Evolutionary conservation across 331 rosid species (phyloP).

Genomic region (Erythrophleum ivorense): DNA sequence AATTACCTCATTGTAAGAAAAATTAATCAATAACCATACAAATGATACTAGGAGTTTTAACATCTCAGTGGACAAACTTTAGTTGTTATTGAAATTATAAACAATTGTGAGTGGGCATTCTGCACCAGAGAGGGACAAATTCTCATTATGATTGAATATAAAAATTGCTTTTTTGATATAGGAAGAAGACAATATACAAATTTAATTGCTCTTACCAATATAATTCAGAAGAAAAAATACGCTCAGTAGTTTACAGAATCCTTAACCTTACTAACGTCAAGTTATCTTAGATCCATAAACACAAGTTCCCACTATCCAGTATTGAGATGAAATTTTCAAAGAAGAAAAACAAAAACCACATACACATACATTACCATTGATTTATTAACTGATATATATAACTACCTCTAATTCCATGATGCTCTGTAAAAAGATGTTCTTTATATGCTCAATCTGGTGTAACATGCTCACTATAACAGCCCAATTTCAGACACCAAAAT

Average conservation of each 20-base stretch:
- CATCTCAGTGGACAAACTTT: conserved; percentile 9
- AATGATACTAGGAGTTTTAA: conserved; percentile 21
- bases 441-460: not conserved
- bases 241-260: not conserved
- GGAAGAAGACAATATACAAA: conserved; percentile 6
- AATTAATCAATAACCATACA: conserved; percentile 22
- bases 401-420: conserved; percentile 1
- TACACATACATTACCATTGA: not conserved
- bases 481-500: conserved; percentile 26
- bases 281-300: not conserved
- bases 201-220: not conserved
- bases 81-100: conserved; percentile 8
- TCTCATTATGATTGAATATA: not conserved
- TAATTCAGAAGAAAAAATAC: not conserved
- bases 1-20: conserved; percentile 6
- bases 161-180: not conserved
- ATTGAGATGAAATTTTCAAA: not conserved
- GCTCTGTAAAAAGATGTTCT: conserved; percentile 9
- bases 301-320: conserved; percentile 2
- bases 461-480: not conserved
- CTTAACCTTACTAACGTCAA: not conserved
- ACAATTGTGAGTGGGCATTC: conserved; percentile 26
- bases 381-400: conserved; percentile 1
- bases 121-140: not conserved
- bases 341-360: not conserved